phyloP scores from a whole-genome alignment of 1,284 basidiomycete genomes.

The Trichosporon sp. region DNA sequence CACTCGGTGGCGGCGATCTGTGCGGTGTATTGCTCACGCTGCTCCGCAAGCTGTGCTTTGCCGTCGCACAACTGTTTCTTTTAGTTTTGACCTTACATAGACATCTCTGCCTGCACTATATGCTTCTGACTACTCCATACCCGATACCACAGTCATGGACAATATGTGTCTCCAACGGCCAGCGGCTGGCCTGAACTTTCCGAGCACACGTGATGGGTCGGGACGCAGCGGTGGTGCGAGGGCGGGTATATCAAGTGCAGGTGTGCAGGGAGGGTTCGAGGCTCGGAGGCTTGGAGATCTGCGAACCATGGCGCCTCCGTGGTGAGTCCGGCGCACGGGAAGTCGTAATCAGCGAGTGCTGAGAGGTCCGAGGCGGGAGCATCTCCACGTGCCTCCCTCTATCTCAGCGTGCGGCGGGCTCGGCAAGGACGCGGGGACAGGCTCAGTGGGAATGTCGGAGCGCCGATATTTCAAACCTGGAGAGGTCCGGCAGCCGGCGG shows the following conservation, averaged over 20 bases:
- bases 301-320: neutral
- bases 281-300: neutral
- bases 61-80: neutral
- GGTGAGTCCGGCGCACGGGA: neutral
- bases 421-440: neutral
- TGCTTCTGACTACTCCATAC: neutral
- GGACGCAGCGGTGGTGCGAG: neutral
- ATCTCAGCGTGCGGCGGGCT: neutral
- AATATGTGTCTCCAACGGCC: neutral
- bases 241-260: neutral
- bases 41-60: neutral
- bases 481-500: neutral
- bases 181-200: neutral
- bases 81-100: neutral
- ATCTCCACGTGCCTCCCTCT: neutral
- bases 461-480: slow-evolving; percentile 3
- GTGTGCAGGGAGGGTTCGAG: neutral
- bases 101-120: neutral
- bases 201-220: neutral
- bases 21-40: neutral
- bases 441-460: slow-evolving; percentile 1
- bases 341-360: neutral
- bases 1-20: neutral
- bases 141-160: neutral
- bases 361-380: neutral